Percentiles rank a stretch among this genome's conserved stretches.
Conservation (phyloP, 2,329 filamentous ascomycete species). For the Lasiodiplodia gonubiensis region DNA sequence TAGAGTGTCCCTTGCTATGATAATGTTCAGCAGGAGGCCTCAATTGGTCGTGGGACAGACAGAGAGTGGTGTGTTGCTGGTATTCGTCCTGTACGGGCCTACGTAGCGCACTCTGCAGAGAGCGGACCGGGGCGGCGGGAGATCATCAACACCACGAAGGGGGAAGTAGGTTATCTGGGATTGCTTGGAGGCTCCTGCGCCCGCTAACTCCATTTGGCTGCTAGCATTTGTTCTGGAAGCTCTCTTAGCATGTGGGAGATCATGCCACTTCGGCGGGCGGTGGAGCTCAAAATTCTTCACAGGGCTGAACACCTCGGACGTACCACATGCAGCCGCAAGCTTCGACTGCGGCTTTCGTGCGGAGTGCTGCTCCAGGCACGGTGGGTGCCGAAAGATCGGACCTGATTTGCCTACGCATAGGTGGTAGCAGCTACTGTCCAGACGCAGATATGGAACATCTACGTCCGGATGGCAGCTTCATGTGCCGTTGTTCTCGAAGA, state of each 20-base stretch:
- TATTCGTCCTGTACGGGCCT: background rate
- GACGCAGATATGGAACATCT: too few species aligned
- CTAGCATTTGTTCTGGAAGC: slow-evolving; percentile 20
- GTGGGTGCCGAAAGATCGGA: too few species aligned
- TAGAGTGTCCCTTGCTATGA: background rate
- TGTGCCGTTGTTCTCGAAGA: too few species aligned
- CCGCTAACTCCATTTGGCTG: slow-evolving; percentile 13
- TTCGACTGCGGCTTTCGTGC: background rate
- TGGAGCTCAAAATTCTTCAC: slow-evolving; percentile 14
- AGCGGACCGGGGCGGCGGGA: slow-evolving; percentile 17
- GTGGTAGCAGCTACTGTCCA: too few species aligned
- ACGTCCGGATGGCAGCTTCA: too few species aligned
- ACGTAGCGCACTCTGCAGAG: background rate
- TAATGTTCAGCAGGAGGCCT: background rate
- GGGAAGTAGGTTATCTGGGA: slow-evolving; percentile 16
- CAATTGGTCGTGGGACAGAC: background rate
- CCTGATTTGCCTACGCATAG: too few species aligned
- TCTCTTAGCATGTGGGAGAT: background rate
- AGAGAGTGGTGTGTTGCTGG: background rate
- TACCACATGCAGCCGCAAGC: background rate
- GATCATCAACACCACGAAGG: slow-evolving; percentile 22
- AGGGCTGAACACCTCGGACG: slow-evolving; percentile 1
- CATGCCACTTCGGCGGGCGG: background rate
- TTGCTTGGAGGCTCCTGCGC: slow-evolving; percentile 18
- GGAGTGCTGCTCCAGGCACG: too few species aligned